Percentiles rank a stretch among this genome's conserved stretches.
Evolutionary conservation across 148 eudicot genomes (phyloP).

Genomic region (Camellia lanceoleosa): DNA sequence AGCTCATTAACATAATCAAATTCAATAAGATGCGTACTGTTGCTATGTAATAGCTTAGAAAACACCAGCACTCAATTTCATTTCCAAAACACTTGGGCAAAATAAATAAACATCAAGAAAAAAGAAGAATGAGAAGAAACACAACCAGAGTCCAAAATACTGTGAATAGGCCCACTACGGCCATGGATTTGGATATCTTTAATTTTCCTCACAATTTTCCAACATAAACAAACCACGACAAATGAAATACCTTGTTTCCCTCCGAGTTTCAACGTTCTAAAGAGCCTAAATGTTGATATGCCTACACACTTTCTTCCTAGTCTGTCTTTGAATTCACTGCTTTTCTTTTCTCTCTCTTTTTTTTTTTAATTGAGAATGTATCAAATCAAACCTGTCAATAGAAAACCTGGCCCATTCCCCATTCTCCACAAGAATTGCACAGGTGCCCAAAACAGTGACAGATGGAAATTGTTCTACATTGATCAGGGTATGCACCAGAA

Average conservation of each 20-base stretch:
- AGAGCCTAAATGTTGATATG: neutral
- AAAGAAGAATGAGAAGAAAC: neutral
- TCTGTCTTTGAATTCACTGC: neutral
- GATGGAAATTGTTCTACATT: slow-evolving; percentile 25
- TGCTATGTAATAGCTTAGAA: neutral
- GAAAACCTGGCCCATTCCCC: too few relatives aligned
- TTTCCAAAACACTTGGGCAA: neutral
- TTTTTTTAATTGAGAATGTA: neutral
- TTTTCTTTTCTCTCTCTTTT: neutral
- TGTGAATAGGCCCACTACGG: neutral
- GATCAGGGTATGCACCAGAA: slow-evolving; percentile 40
- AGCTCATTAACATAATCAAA: too few relatives aligned
- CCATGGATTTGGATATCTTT: neutral
- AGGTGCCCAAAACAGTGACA: slow-evolving; percentile 1
- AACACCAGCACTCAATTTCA: neutral
- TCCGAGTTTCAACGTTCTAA: too few relatives aligned
- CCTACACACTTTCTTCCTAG: neutral
- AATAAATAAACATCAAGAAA: neutral
- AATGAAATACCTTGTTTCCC: too few relatives aligned
- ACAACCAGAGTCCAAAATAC: neutral
- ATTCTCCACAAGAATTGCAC: neutral
- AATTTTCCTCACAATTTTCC: neutral
- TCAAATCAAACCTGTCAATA: neutral
- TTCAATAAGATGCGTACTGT: too few relatives aligned
- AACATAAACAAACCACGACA: too few relatives aligned